phyloP scores from a whole-genome alignment of 805 yeast genomes.

The Metschnikowia cubensis region DNA sequence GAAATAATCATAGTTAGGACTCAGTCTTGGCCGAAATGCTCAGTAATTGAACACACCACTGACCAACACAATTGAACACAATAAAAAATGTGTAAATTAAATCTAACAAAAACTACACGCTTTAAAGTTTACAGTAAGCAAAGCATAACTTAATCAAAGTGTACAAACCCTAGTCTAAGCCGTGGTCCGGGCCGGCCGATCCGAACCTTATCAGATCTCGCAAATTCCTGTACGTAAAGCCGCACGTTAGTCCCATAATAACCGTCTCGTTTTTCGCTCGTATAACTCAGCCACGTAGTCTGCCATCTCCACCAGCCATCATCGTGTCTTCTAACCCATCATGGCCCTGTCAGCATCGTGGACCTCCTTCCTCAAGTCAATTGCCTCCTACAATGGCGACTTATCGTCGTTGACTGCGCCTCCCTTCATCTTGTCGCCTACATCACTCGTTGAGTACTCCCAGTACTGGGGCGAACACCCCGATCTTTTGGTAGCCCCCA shows the following conservation, averaged over 20 bases:
- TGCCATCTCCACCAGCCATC: not conserved
- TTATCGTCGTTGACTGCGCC: conserved; percentile 94
- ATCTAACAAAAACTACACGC: not conserved
- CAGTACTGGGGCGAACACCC: conserved; percentile 96
- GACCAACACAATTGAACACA: no score
- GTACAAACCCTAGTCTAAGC: not conserved
- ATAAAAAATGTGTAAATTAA: no score
- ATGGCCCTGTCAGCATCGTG: conserved; percentile 51
- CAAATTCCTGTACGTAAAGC: not conserved
- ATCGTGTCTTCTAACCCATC: not conserved
- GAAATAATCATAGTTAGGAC: no score
- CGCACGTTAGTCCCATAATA: not conserved
- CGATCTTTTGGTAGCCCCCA: conserved; percentile 74
- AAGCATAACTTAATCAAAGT: not conserved
- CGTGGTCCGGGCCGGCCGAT: not conserved
- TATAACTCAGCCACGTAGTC: conserved; percentile 6
- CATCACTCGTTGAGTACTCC: conserved; percentile 85
- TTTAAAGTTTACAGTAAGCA: not conserved
- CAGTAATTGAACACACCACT: no score
- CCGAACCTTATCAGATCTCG: conserved; percentile 4
- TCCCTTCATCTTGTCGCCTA: conserved; percentile 89
- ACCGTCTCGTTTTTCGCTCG: conserved; percentile 5
- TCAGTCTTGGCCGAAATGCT: no score
- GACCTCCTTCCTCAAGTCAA: conserved; percentile 86
- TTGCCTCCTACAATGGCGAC: conserved; percentile 92